Evolutionary conservation across 345 rosid genomes (phyloP).

Genomic region (Populus tremula): DNA sequence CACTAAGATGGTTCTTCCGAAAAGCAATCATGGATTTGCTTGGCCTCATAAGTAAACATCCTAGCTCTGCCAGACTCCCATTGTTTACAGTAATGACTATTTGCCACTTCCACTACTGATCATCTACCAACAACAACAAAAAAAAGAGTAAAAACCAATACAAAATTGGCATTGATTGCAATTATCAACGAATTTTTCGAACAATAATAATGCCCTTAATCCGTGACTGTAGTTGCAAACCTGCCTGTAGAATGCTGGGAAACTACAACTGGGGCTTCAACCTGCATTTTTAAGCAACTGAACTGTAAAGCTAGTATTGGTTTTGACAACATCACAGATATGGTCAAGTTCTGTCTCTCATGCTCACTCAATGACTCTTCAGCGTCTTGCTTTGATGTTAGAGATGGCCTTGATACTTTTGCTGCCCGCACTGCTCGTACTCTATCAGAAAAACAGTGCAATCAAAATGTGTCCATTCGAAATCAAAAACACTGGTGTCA

Average conservation of each 20-base stretch:
- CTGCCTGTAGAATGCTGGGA: conserved; percentile 20
- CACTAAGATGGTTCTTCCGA: too few species aligned
- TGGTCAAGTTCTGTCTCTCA: conserved; percentile 38
- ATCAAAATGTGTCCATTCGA: not conserved
- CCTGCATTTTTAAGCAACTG: conserved; percentile 69
- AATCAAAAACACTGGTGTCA: not conserved
- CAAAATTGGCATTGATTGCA: not conserved
- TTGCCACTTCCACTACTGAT: not conserved
- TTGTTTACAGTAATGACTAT: not conserved
- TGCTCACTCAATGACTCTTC: conserved; percentile 24
- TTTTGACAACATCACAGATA: conserved; percentile 65
- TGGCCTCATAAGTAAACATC: not conserved
- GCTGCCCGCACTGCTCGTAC: conserved; percentile 61
- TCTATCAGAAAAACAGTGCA: conserved; percentile 25
- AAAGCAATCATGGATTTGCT: not conserved
- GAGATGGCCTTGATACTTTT: conserved; percentile 35
- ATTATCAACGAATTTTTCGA: not conserved
- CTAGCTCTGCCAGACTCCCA: not conserved
- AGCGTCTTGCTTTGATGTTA: conserved; percentile 22
- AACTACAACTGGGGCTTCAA: conserved; percentile 65
- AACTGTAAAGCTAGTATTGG: conserved; percentile 80
- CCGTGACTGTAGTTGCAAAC: not conserved
- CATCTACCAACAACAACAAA: not conserved
- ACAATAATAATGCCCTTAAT: not conserved
- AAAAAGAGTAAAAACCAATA: not conserved